Evolutionary conservation across 768 basidiomycete genomes (phyloP).

Genomic region (Boletus pseudo-olivaceus): DNA sequence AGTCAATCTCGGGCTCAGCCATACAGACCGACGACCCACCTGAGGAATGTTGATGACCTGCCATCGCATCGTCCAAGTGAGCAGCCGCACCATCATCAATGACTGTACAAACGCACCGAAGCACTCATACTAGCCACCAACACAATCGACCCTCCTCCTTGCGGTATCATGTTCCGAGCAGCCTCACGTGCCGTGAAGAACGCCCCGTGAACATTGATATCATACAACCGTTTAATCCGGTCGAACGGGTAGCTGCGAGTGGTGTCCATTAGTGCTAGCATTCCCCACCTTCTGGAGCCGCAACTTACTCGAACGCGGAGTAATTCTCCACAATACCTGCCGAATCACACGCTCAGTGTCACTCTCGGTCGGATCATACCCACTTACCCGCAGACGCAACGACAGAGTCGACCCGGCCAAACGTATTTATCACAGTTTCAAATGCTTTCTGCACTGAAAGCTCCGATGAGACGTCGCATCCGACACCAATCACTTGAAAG

Average conservation of each 20-base stretch:
- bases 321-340: slow-evolving; percentile 86
- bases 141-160: slow-evolving; percentile 75
- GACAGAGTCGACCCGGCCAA: slow-evolving; percentile 74
- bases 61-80: slow-evolving; percentile 9
- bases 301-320: slow-evolving; percentile 76
- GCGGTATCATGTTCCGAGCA: slow-evolving; percentile 85
- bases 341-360: slow-evolving; percentile 1
- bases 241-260: slow-evolving; percentile 76
- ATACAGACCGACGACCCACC: slow-evolving; percentile 34
- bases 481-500: slow-evolving; percentile 68
- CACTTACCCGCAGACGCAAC: slow-evolving; percentile 82
- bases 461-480: slow-evolving; percentile 88
- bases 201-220: slow-evolving; percentile 91
- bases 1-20: background rate
- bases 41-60: slow-evolving; percentile 90
- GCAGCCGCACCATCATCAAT: background rate
- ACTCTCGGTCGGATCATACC: slow-evolving; percentile 8
- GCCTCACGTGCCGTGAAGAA: slow-evolving; percentile 97
- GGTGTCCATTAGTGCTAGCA: slow-evolving; percentile 6
- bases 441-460: slow-evolving; percentile 72
- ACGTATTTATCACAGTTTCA: slow-evolving; percentile 55
- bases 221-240: slow-evolving; percentile 77
- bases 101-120: slow-evolving; percentile 48
- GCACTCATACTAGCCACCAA: slow-evolving; percentile 92
- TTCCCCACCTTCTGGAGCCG: background rate